Conservation (phyloP, 345 rosid species). For the Brassica juncea region DNA sequence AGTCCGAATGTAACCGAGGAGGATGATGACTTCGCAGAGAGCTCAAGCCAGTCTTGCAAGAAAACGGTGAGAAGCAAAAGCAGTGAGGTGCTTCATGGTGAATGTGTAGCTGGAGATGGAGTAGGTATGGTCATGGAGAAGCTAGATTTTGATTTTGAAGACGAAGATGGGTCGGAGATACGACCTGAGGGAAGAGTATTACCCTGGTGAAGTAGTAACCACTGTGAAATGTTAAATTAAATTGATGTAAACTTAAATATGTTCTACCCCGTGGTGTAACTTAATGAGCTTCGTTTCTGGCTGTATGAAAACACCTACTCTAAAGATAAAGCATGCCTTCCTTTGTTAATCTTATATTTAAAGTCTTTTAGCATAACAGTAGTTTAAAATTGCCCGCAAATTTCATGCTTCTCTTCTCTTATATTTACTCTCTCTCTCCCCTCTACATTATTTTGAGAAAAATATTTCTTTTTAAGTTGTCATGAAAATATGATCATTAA, state of each 20-base stretch:
- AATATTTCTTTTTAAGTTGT: too few species aligned
- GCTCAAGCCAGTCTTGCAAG: conserved; percentile 74
- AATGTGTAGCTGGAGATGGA: neutral
- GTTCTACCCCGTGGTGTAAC: neutral
- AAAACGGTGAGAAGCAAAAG: conserved; percentile 45
- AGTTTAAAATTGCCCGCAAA: too few species aligned
- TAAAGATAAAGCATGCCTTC: too few species aligned
- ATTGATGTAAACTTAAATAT: neutral
- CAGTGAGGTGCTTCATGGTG: conserved; percentile 6
- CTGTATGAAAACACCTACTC: too few species aligned
- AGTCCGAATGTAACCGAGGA: conserved; percentile 40
- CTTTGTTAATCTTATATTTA: too few species aligned
- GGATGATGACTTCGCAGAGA: conserved; percentile 56
- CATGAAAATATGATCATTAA: too few species aligned
- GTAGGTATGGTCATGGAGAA: conserved; percentile 33
- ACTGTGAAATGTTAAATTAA: conserved; percentile 9
- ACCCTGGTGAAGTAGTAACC: conserved; percentile 37
- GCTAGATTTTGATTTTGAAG: conserved; percentile 33
- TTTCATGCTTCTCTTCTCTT: too few species aligned
- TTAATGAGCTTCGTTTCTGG: neutral
- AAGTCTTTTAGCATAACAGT: too few species aligned
- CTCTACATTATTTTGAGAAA: too few species aligned
- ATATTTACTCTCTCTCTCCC: too few species aligned
- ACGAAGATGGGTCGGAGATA: conserved; percentile 36
- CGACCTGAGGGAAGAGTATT: conserved; percentile 42